phyloP scores from a whole-genome alignment of 805 yeast species.

The Hemisphaericaspora nanyangensis region DNA sequence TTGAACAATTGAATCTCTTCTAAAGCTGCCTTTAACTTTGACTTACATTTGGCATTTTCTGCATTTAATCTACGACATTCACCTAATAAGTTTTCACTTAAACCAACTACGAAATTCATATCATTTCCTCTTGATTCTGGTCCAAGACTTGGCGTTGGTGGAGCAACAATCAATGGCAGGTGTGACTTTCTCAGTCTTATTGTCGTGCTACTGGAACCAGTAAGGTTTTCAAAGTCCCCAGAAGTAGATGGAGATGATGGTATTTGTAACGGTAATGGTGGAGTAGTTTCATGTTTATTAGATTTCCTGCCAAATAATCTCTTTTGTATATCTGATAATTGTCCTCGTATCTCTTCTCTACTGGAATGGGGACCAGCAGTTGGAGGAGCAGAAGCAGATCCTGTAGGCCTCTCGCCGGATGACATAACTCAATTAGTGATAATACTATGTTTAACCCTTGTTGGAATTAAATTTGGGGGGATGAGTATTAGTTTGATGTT shows the following conservation, averaged over 20 bases:
- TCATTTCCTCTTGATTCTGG: constrained; percentile 53
- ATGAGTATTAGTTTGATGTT: too few species aligned
- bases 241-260: not conserved
- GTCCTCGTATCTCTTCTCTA: constrained; percentile 31
- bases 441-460: too few species aligned
- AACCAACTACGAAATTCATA: constrained; percentile 67
- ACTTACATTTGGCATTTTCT: constrained; percentile 49
- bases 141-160: constrained; percentile 27
- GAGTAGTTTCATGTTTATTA: constrained; percentile 5
- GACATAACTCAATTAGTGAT: too few species aligned
- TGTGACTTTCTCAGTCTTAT: constrained; percentile 1
- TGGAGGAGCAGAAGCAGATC: not conserved
- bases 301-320: constrained; percentile 24
- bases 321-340: constrained; percentile 36
- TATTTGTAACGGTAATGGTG: constrained; percentile 6
- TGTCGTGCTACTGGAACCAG: not conserved
- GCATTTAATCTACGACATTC: constrained; percentile 71
- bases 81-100: constrained; percentile 65
- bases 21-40: constrained; percentile 37
- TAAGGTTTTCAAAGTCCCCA: not conserved
- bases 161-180: constrained; percentile 4
- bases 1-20: constrained; percentile 40
- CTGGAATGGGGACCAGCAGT: too few species aligned
- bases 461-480: too few species aligned
- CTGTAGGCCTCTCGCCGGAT: constrained; percentile 4